Evolutionary conservation across 805 yeast species (phyloP), one percentile per base, ranked within the genome.

Genomic region (Candida fluviatilis): DNA sequence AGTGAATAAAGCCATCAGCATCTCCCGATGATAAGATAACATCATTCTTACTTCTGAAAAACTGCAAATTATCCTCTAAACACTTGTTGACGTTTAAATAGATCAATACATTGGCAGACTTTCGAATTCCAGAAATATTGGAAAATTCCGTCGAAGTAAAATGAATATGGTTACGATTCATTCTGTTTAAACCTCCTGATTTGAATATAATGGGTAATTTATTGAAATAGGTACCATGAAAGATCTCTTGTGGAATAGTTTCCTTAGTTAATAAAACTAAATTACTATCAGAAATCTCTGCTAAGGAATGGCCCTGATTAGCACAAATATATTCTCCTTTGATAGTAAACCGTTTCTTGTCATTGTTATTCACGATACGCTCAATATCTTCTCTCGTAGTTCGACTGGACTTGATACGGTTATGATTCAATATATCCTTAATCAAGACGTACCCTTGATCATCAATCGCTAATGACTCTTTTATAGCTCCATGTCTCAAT

Each of bases 281-380:
- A 33, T 54, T 50, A 19, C 71, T 68, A 12, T 73, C 70, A 15
- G 64, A 71, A 1, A 80, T 65, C 0, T 50, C 41, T 24, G 57
- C 54, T 4, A 91, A 62, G 0, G 95, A 80, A 58, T 93, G 99
- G 3, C 99, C 99, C 59, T 93, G 99, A 37, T 82, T 82, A 3
- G 99, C 98, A 54, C 97, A 78, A n/a, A 91, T 66, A 14, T 28
- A 45, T 4, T 49, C 62, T 4, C 38, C 39, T 8, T 58, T 63
- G 10, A 89, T 43, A 25, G 72, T 70, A 59, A 81, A 91, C 38
- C 99, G 58, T 48, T 81, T 71, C 60, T 91, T 91, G 38, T 73
- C 79, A 50, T 90, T 85, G 5, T 57, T 64, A 0, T 57, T 68
- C 0, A 89, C 96, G 1, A 88, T 71, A 14, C 76, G 51, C 30